phyloP scores from a whole-genome alignment of 306 rosid genomes.

The Astragalus membranaceus region DNA sequence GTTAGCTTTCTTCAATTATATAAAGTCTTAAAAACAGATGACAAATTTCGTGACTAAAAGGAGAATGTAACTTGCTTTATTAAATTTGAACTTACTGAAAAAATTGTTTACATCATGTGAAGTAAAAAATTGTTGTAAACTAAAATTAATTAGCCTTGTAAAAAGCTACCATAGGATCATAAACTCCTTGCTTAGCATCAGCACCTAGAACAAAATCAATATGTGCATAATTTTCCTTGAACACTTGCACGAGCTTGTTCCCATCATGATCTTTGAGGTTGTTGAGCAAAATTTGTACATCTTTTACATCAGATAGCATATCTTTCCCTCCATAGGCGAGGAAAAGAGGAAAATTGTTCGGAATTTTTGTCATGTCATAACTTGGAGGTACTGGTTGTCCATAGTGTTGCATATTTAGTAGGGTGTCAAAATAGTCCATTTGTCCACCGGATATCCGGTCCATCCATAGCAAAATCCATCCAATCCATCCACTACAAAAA shows the following conservation, averaged over 20 bases:
- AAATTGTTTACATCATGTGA: not conserved
- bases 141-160: constrained; percentile 21
- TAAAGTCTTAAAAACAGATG: too few species aligned
- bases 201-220: constrained; percentile 46
- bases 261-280: constrained; percentile 40
- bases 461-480: too few species aligned
- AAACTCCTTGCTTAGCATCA: constrained; percentile 44
- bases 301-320: constrained; percentile 38
- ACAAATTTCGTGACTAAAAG: too few species aligned
- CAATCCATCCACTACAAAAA: too few species aligned
- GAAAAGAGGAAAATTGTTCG: constrained; percentile 53
- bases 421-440: too few species aligned
- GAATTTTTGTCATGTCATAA: constrained; percentile 46
- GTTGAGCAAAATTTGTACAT: constrained; percentile 41
- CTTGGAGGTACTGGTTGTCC: constrained; percentile 49
- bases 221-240: constrained; percentile 52
- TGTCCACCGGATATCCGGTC: too few species aligned
- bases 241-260: constrained; percentile 37
- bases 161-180: constrained; percentile 51
- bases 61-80: too few species aligned
- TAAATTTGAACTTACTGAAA: too few species aligned
- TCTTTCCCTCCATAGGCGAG: constrained; percentile 49
- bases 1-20: too few species aligned
- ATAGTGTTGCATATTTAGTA: constrained; percentile 45
- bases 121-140: too few species aligned